Evolutionary conservation across 495 filamentous ascomycete genomes (phyloP).

Genomic region (Neurospora hispaniola): DNA sequence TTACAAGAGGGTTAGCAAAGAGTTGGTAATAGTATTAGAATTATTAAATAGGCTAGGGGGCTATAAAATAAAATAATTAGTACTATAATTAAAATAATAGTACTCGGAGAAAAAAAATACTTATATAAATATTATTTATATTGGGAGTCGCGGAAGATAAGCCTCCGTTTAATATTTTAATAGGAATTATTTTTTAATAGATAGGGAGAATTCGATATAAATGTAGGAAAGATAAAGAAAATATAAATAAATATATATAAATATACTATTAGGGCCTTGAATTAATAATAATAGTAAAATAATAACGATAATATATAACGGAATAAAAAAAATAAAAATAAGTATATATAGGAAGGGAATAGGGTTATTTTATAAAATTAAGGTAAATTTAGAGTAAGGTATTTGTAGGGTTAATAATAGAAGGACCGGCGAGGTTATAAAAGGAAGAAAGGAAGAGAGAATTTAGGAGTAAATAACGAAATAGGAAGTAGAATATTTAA

Average conservation of each 20-base stretch:
- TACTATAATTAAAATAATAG: background rate
- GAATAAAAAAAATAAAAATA: background rate
- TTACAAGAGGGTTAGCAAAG: no score
- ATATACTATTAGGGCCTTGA: background rate
- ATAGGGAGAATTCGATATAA: background rate
- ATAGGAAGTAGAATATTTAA: no score
- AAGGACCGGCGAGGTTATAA: no score
- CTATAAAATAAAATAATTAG: background rate
- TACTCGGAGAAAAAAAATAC: background rate
- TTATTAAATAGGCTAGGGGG: background rate
- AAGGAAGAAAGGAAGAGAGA: no score
- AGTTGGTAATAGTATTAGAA: background rate
- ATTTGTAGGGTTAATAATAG: background rate
- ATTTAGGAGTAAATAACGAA: no score
- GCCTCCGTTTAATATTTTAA: background rate
- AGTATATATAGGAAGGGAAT: background rate
- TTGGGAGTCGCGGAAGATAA: background rate
- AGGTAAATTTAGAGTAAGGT: background rate
- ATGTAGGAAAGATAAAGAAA: background rate
- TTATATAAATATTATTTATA: background rate
- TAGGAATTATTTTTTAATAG: background rate
- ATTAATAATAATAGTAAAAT: background rate
- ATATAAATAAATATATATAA: background rate
- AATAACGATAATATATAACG: background rate
- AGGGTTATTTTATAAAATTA: background rate